A percentile compares a stretch with the other conserved stretches of the same genome.
Conservation (phyloP, 2,329 filamentous ascomycete genomes). For the Annulohypoxylon truncatum region DNA sequence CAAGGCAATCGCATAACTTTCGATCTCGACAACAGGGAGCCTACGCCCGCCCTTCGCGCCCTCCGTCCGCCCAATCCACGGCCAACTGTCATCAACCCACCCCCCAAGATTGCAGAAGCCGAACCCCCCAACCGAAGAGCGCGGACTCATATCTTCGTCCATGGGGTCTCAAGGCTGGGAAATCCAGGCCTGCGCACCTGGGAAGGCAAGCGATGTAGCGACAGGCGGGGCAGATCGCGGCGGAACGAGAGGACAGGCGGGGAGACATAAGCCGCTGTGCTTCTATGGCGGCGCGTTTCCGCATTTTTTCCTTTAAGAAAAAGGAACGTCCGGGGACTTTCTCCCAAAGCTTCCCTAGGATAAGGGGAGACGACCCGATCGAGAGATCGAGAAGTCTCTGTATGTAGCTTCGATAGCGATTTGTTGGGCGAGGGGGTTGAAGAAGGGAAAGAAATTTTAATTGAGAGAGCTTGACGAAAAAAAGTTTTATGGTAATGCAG, state of each 20-base stretch:
- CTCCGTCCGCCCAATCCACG: slow-evolving; percentile 54
- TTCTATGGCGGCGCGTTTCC: slow-evolving; percentile 99
- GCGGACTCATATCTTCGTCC: slow-evolving; percentile 95
- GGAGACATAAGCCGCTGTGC: slow-evolving; percentile 87
- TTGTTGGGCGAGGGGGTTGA: slow-evolving; percentile 94
- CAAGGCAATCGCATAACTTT: slow-evolving; percentile 98
- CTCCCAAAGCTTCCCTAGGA: slow-evolving; percentile 84
- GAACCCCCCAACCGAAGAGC: slow-evolving; percentile 51
- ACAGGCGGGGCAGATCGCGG: slow-evolving; percentile 56
- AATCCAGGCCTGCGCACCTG: slow-evolving; percentile 31
- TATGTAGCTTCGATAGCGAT: slow-evolving; percentile 99
- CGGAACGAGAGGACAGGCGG: slow-evolving; percentile 60
- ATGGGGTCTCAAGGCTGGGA: slow-evolving; percentile 58
- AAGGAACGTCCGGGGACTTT: slow-evolving; percentile 97
- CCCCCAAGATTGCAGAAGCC: slow-evolving; percentile 35
- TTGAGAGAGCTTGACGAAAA: slow-evolving; percentile 14
- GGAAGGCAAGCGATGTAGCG: slow-evolving; percentile 57
- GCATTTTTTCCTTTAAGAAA: slow-evolving; percentile 67
- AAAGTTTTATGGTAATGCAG: slow-evolving; percentile 5
- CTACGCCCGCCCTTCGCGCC: slow-evolving; percentile 65
- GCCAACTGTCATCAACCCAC: slow-evolving; percentile 44
- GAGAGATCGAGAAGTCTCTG: slow-evolving; percentile 72
- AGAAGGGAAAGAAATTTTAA: slow-evolving; percentile 47
- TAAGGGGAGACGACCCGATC: slow-evolving; percentile 52
- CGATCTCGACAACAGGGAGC: slow-evolving; percentile 85